Evolutionary conservation across 768 basidiomycete species (phyloP), one percentile per base, ranked within the genome.

Genomic region (Cystoderma amianthinum): DNA sequence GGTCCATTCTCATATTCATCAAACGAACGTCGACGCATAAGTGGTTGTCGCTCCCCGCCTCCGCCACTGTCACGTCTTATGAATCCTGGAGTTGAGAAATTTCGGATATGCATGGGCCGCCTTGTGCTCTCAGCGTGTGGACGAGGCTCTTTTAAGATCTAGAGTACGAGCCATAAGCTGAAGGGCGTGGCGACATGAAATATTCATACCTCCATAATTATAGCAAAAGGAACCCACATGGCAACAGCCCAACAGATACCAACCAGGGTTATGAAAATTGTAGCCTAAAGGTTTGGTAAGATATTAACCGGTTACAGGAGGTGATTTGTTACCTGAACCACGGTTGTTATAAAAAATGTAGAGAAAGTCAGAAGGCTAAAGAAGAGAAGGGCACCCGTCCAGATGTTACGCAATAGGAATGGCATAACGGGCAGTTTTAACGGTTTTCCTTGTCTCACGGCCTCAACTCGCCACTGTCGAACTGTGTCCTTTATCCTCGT

Each of bases 241-340:
- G 94, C 90, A 30, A 96, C 89, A 7, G 92, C 89, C 94, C 94
- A 97, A 59, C 86, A 94, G 25, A 96, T 85, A 32, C 94, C 94
- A 17, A 95, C 80, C 39, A 94, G 56, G 39, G 81, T 80, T 42
- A 96, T 87, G 53, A 85, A 81, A 13, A 82, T 60, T 12, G 88
- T 88, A 6, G 94, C 94, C 75, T 86, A 13, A 30, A 41, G 41
- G 19, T 21, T 22, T 36, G 16, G 40, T 18, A 6, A 36, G 20
- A 36, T 9, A 12, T 35, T 17, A 16, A 43, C 19, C 11, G 15
- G n/a, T n/a, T 28, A 28, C 11, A 42, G 30, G 32, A 43, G 18
- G 10, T 28, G 18, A 13, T 19, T 19, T 32, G 5, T 35, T 45
- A 82, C 83, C 67, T 85, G 79, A 52, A 69, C 63, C 1, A 92